Conservation (phyloP, 2,329 filamentous ascomycete species). For the Sordariomycetes sp. region DNA sequence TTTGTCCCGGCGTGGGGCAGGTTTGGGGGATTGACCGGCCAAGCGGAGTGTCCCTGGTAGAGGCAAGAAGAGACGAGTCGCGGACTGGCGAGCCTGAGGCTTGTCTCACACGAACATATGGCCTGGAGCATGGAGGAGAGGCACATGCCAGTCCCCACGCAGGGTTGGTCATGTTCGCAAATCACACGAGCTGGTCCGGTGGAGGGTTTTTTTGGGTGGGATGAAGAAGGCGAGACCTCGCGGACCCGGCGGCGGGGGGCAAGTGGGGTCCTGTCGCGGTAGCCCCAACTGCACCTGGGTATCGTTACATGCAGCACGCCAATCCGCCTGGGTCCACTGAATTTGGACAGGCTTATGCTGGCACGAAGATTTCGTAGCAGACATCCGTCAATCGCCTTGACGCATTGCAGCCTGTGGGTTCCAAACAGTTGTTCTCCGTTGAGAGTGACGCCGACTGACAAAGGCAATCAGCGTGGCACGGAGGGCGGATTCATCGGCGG, state of each 20-base stretch:
- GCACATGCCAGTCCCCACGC: background rate
- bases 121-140: background rate
- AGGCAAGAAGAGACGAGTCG: background rate
- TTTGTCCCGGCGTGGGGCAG: background rate
- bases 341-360: background rate
- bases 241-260: background rate
- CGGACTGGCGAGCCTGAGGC: background rate
- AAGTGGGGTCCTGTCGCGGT: background rate
- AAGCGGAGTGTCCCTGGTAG: background rate
- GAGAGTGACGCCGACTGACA: background rate
- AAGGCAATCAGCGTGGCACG: background rate
- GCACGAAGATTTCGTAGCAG: background rate
- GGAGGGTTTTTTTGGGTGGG: background rate
- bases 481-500: background rate
- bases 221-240: background rate
- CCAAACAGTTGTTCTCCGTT: background rate
- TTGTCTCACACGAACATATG: background rate
- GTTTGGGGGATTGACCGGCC: background rate
- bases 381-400: too few species aligned
- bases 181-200: background rate
- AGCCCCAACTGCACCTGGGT: background rate
- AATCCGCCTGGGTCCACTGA: background rate
- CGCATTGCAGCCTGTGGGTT: background rate
- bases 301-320: background rate
- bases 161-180: background rate